Percentiles rank a stretch among this genome's conserved stretches.
Evolutionary conservation across 2,329 filamentous ascomycete species (phyloP).

Genomic region (Calonectria ilicicola): DNA sequence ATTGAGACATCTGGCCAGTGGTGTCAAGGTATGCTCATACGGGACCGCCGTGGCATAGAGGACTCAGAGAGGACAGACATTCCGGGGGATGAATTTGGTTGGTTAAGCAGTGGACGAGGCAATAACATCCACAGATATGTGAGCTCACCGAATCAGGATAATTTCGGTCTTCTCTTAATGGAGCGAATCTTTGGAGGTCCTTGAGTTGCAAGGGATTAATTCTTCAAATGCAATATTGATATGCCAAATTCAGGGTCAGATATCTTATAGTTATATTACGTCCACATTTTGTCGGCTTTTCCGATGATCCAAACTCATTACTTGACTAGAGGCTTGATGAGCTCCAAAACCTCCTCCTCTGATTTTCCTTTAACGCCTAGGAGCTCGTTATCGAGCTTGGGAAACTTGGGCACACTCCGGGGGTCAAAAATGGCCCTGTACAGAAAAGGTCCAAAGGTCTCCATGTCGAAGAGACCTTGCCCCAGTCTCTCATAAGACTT

Average conservation of each 20-base stretch:
- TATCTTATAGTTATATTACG: background rate
- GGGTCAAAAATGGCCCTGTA: background rate
- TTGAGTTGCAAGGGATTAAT: background rate
- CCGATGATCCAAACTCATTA: background rate
- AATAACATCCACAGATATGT: background rate
- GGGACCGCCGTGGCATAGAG: background rate
- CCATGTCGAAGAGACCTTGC: no score
- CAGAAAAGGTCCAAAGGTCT: background rate
- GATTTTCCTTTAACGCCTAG: background rate
- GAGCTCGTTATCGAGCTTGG: background rate
- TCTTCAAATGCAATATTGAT: background rate
- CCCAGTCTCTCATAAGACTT: no score
- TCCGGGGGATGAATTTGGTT: background rate
- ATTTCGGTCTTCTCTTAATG: background rate
- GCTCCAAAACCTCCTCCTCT: background rate
- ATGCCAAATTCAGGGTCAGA: background rate
- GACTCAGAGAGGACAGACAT: background rate
- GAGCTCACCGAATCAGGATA: background rate
- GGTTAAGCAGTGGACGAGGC: background rate
- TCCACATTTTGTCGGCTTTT: background rate
- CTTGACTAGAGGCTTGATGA: background rate
- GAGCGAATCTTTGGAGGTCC: background rate
- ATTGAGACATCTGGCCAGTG: background rate
- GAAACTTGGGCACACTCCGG: background rate
- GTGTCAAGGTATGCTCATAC: background rate